Percentiles rank a stretch among this genome's conserved stretches.
Conservation (phyloP, 148 eudicot species). For the Vaccinium macrocarpon region DNA sequence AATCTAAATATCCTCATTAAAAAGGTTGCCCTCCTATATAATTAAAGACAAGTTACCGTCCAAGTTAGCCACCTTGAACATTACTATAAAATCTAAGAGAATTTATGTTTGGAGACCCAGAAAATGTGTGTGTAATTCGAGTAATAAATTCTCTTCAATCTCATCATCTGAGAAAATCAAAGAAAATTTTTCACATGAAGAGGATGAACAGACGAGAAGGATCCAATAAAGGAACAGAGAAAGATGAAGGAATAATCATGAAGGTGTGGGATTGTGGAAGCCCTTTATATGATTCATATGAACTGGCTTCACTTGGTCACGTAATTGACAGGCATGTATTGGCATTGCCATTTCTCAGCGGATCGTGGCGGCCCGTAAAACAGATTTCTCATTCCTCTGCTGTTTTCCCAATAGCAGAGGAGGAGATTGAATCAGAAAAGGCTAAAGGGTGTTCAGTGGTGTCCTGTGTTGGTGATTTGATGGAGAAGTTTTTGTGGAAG, state of each 20-base stretch:
- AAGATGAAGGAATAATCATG: not conserved
- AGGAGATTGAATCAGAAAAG: not conserved
- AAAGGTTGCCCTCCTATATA: not conserved
- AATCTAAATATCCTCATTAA: not conserved
- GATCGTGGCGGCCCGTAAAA: slow-evolving; percentile 24
- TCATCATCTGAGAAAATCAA: not conserved
- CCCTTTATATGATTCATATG: slow-evolving; percentile 67
- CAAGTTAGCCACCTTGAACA: not conserved
- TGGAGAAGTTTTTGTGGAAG: not conserved
- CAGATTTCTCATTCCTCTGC: not conserved
- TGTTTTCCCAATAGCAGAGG: not conserved
- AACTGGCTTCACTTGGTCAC: slow-evolving; percentile 42
- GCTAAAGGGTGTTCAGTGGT: not conserved
- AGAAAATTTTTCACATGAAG: not conserved
- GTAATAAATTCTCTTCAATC: not conserved
- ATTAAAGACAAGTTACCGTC: not conserved
- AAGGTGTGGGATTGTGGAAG: slow-evolving; percentile 78
- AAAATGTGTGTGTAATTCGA: not conserved
- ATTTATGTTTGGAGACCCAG: not conserved
- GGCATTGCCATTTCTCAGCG: slow-evolving; percentile 38
- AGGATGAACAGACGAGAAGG: slow-evolving; percentile 9
- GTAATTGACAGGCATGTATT: slow-evolving; percentile 48
- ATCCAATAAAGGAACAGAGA: slow-evolving; percentile 2
- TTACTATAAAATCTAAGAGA: not conserved
- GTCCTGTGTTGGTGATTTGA: not conserved